phyloP scores from a whole-genome alignment of 768 basidiomycete species.

The Sistotremastrum suecicum region DNA sequence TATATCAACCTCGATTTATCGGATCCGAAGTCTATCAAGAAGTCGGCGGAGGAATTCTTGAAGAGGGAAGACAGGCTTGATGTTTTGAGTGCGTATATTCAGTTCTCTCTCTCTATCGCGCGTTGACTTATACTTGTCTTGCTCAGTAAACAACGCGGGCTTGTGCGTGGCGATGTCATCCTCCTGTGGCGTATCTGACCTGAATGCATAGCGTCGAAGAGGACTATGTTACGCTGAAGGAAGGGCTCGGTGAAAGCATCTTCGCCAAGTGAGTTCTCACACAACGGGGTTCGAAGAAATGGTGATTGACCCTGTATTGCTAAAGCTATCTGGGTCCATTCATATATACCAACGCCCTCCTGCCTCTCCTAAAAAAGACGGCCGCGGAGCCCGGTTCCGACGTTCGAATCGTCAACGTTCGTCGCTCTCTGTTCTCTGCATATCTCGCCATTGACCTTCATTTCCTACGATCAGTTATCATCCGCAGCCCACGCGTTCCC shows the following conservation, averaged over 20 bases:
- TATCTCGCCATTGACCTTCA: background rate
- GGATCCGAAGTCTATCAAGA: conserved; percentile 31
- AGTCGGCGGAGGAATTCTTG: conserved; percentile 34
- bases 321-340: conserved; percentile 38
- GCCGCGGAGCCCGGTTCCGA: conserved; percentile 33
- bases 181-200: background rate
- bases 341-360: conserved; percentile 36
- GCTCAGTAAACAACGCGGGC: conserved; percentile 41
- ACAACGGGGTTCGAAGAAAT: background rate
- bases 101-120: too few species aligned
- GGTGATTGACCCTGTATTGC: conserved; percentile 9
- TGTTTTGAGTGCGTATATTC: conserved; percentile 28
- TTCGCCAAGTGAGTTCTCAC: conserved; percentile 29
- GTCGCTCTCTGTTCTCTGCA: conserved; percentile 4
- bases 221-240: too few species aligned
- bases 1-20: conserved; percentile 39
- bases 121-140: too few species aligned
- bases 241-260: conserved; percentile 13
- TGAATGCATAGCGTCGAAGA: too few species aligned
- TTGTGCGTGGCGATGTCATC: conserved; percentile 19
- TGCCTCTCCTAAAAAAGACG: conserved; percentile 38
- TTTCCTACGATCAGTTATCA: conserved; percentile 7
- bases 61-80: conserved; percentile 37
- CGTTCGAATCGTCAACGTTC: conserved; percentile 45
- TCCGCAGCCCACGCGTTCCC: conserved; percentile 5